These are phyloP conservation scores for Nakazawaea molendinolei DNA, from an alignment of 805 yeast species.

Conservation along the genomic window DNA sequence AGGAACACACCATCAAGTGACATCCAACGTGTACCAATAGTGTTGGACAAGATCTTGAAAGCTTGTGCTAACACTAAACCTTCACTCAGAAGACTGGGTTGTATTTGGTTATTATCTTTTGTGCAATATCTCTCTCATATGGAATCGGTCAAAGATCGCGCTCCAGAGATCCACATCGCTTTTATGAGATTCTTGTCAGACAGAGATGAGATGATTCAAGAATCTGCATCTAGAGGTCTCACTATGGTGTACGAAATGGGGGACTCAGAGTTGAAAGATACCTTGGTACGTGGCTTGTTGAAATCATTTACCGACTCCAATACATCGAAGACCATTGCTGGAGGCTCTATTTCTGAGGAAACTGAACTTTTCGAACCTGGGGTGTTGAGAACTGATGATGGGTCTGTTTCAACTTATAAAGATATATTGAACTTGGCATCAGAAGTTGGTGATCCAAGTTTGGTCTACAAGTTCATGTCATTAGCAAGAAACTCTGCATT, in stretches of 20 bases:
- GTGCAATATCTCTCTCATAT: constrained; percentile 65
- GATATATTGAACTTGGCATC: constrained; percentile 85
- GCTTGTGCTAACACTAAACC: constrained; percentile 67
- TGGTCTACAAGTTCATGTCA: constrained; percentile 92
- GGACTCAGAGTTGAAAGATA: constrained; percentile 56
- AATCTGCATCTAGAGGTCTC: constrained; percentile 85
- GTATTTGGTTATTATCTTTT: constrained; percentile 80
- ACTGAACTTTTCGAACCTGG: constrained; percentile 86
- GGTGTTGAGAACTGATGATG: constrained; percentile 69
- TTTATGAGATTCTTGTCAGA: constrained; percentile 78
- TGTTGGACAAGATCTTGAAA: constrained; percentile 44
- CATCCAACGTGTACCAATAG: no score
- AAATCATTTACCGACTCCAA: constrained; percentile 72
- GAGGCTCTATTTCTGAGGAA: constrained; percentile 71
- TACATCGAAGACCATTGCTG: constrained; percentile 33
- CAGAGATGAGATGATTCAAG: constrained; percentile 84
- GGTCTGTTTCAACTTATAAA: constrained; percentile 84
- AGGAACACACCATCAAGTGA: no score
- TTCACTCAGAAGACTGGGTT: constrained; percentile 61
- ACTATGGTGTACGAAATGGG: constrained; percentile 78
- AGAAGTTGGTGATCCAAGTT: constrained; percentile 92
- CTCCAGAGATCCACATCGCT: constrained; percentile 61
- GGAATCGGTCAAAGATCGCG: constrained; percentile 28
- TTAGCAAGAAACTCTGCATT: constrained; percentile 79
- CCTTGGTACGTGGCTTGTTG: constrained; percentile 64